Base-by-base conservation (phyloP, 257 asterid species). In the Scutellaria galericulata region DNA sequence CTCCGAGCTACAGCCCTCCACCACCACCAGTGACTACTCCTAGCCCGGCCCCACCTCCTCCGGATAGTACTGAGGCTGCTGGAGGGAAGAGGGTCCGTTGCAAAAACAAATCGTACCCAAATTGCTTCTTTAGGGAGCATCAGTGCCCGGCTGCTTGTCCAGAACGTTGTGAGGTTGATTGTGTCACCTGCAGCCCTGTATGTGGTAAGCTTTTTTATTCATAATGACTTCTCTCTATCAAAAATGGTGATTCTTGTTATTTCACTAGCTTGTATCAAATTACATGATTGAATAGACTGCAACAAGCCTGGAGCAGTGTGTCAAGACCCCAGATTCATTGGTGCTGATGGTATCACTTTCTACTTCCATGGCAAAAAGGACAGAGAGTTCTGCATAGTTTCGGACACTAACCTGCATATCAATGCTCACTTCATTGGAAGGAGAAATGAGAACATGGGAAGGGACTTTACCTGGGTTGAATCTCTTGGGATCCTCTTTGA, bases 401-500 rank as follows among this genome's bases (percentile, higher is more conserved):
- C 97, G 0, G 97, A 93, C 66, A 70, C 87, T 40, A 87, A 87
- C 71, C 85, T 87, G 18, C 97, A 90, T 75, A 89, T 93, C 83
- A 93, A 93, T 4, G 98, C 96, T 5, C 98, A 88, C 71, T 90
- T 88, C 83, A 90, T 90, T 7, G 96, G 97, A 14, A 80, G 72
- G 57, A 78, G 90, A 74, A 93, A 90, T 42, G 52, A 60, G 40
- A 80, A 87, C 69, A 87, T 87, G 95, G 87, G 86, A 68, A 81
- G 97, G 47, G 97, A 90, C 87, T 92, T 90, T 58, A 92, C 95
- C 22, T 92, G 98, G 98, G 90, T 93, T 10, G 87, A 93, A 18
- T 90, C 97, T n/a, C 91, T 88, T 0, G 98, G 97, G 14, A 88
- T 92, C 75, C 91, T 90, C 57, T 90, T 83, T 53, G 81, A 77